A percentile compares a stretch with the other conserved stretches of the same genome.
These are phyloP conservation scores for Colletotrichum phormii DNA, from an alignment of 2,329 filamentous ascomycete species.

Conservation along the genomic window DNA sequence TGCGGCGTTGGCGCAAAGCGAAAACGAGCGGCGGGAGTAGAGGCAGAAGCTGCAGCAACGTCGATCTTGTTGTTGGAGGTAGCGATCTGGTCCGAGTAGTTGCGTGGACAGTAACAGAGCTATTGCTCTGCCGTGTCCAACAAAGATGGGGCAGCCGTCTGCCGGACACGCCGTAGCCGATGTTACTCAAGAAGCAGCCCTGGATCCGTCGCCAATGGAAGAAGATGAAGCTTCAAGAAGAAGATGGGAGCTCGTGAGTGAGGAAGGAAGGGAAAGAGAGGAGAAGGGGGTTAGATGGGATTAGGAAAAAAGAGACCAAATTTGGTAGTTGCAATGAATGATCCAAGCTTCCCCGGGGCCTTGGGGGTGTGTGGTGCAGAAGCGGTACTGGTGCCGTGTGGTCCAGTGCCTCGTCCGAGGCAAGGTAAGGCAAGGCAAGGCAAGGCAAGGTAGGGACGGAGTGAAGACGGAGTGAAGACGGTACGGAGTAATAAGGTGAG, in stretches of 20 bases:
- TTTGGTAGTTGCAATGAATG: slow-evolving; percentile 33
- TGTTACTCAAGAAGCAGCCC: background rate
- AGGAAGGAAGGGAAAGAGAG: slow-evolving; percentile 14
- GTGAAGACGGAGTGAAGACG: no score
- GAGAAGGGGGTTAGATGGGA: slow-evolving; percentile 17
- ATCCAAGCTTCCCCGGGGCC: slow-evolving; percentile 33
- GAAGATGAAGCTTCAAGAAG: slow-evolving; percentile 17
- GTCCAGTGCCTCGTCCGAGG: slow-evolving; percentile 18
- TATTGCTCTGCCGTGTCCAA: slow-evolving; percentile 1
- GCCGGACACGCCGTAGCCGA: background rate
- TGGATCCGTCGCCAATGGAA: slow-evolving; percentile 4
- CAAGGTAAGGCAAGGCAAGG: slow-evolving; percentile 7
- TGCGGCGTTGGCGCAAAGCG: slow-evolving; percentile 25
- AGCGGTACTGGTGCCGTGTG: slow-evolving; percentile 10
- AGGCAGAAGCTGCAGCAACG: background rate
- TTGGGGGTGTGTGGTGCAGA: slow-evolving; percentile 26
- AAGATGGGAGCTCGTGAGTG: background rate
- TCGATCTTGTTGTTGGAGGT: background rate
- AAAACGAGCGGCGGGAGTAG: slow-evolving; percentile 18
- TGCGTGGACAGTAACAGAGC: background rate
- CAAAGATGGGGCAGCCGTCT: background rate
- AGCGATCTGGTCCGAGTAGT: background rate
- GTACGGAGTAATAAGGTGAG: no score
- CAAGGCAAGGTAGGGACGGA: background rate
- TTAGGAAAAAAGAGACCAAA: slow-evolving; percentile 20